Base-by-base conservation (phyloP, 805 yeast species). In the Hanseniaspora singularis region DNA sequence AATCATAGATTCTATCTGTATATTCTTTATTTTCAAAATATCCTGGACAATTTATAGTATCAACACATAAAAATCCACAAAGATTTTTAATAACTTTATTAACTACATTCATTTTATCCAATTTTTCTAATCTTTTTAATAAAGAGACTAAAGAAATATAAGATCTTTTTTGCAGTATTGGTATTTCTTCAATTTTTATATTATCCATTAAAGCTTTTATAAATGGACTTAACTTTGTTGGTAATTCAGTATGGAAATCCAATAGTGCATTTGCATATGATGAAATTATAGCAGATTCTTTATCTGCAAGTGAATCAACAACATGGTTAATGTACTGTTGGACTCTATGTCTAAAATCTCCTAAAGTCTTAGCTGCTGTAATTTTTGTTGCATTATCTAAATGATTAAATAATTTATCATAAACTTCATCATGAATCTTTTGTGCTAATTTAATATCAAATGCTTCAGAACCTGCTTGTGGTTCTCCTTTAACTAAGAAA, bases 11-110 rank as follows among this genome's bases (percentile, higher is more conserved):
- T 12, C 66, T 65, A 38, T 73, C 76, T 15, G 63, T 69, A 48
- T 70, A 66, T 12, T 64, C 62, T 32, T 73, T 72, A 54, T 83
- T 82, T 38, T 81, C 79, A 14, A 70, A 68, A 57, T 85, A 92
- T 56, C 86, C 96, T 2, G 98, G 98, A 27, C 89, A 96, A 58
- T 88, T 96, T 3, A 92, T 76, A 0, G 96, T 86, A 59, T 89
- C 98, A 27, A 88, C 96, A 65, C 98, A 92, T 43, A 92, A 59
- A 59, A 89, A 89, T 0, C 89, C 95, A 64, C 95, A 84, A 48
- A 94, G 65, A 57, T 92, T 92, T 60, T 85, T 89, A 37, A 85
- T 76, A 52, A 94, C 81, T 59, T 92, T 92, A 54, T 85, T 94
- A 2, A 89, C 77, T 1, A 89, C 92, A 31, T 77, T 78, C n/a